phyloP scores from a whole-genome alignment of 2,329 filamentous ascomycete genomes.

The Fusarium sp. region DNA sequence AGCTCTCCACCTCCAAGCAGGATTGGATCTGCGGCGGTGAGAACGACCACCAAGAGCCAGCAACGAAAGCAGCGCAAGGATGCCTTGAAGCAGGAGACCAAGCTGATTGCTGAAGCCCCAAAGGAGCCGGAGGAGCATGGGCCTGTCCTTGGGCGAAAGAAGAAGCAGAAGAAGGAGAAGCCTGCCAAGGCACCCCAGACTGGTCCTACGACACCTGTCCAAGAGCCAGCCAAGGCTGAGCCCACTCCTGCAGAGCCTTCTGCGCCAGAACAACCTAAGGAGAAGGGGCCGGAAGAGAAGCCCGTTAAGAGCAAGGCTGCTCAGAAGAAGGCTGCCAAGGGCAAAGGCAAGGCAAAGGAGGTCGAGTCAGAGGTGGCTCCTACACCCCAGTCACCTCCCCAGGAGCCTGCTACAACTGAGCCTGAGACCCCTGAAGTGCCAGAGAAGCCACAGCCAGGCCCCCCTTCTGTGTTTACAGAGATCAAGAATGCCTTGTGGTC shows the following conservation, averaged over 20 bases:
- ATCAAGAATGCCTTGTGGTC: conserved; percentile 51
- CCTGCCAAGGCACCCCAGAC: conserved; percentile 42
- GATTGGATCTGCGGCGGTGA: conserved; percentile 76
- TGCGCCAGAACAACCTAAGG: conserved; percentile 10
- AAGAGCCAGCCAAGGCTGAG: conserved; percentile 31
- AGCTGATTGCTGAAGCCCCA: conserved; percentile 62
- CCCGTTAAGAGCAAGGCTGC: conserved; percentile 44
- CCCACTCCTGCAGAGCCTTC: background rate
- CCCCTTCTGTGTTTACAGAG: conserved; percentile 51
- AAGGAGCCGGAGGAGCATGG: conserved; percentile 71
- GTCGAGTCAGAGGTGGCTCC: conserved; percentile 32
- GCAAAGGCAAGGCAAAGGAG: conserved; percentile 47
- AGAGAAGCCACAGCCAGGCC: conserved; percentile 49
- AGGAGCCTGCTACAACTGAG: conserved; percentile 30
- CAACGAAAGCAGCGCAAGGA: conserved; percentile 82
- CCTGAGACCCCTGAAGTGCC: conserved; percentile 31
- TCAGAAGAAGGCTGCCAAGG: conserved; percentile 48
- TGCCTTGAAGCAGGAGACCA: conserved; percentile 72
- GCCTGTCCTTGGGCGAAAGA: conserved; percentile 83
- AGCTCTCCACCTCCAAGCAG: conserved; percentile 76
- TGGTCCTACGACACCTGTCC: conserved; percentile 11
- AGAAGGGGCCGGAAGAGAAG: conserved; percentile 35
- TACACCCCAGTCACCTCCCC: conserved; percentile 33
- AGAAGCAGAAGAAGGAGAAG: conserved; percentile 85
- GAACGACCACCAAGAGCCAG: conserved; percentile 80